Evolutionary conservation across 352 stramenopile species (phyloP).

Genomic region (Phytopythium aichiense): DNA sequence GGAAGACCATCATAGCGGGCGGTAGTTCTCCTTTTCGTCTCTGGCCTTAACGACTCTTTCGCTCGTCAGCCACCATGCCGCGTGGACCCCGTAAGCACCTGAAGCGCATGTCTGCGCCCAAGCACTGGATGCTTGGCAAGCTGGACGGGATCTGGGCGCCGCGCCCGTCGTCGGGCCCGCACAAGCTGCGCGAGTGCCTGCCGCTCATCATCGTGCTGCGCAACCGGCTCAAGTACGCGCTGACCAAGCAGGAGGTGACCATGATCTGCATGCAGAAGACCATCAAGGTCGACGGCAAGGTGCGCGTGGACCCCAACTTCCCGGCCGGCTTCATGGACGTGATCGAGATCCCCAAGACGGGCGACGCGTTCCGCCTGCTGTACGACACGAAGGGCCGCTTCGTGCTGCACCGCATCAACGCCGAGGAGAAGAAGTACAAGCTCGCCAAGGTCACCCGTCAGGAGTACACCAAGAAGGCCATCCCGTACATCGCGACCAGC

Average conservation of each 20-base stretch:
- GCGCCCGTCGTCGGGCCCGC: conserved; percentile 94
- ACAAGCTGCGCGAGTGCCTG: conserved; percentile 98
- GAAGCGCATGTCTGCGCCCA: conserved; percentile 83
- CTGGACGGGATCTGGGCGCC: conserved; percentile 91
- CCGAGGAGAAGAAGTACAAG: conserved; percentile 98
- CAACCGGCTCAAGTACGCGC: conserved; percentile 99
- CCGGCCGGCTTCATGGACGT: conserved; percentile 99
- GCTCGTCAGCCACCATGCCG: conserved; percentile 50
- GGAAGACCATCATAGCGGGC: not conserved
- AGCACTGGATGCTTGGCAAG: conserved; percentile 91
- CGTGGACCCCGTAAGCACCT: conserved; percentile 86
- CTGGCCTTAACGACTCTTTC: conserved; percentile 18
- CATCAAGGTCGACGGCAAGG: conserved; percentile 97
- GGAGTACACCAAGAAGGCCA: conserved; percentile 95
- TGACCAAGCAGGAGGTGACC: conserved; percentile 97
- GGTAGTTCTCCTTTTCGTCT: conserved; percentile 61
- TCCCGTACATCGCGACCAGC: conserved; percentile 98
- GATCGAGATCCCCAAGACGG: conserved; percentile 96
- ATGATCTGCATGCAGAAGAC: conserved; percentile 99
- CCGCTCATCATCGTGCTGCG: conserved; percentile 97
- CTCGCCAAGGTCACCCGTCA: conserved; percentile 97
- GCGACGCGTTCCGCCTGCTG: conserved; percentile 96
- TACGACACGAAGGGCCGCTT: conserved; percentile 99
- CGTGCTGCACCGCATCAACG: conserved; percentile 94
- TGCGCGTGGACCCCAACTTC: conserved; percentile 98